A percentile compares a stretch with the other conserved stretches of the same genome.
These are phyloP conservation scores for Candida tammaniensis DNA, from an alignment of 805 yeast genomes.

Conservation along the genomic window DNA sequence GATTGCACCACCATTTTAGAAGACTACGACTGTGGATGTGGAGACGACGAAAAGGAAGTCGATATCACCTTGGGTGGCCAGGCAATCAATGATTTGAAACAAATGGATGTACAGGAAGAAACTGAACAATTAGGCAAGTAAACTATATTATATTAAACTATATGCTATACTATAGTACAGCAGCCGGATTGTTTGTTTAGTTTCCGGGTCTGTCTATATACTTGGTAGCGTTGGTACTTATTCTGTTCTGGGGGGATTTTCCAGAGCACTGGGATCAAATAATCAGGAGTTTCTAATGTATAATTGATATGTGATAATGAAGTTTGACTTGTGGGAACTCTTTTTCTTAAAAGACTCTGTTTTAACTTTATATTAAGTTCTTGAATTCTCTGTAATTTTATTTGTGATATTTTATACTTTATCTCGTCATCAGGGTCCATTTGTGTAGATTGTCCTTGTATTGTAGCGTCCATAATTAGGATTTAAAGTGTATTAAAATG, in stretches of 20 bases:
- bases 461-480: background rate
- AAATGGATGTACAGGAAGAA: slow-evolving; percentile 44
- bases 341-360: slow-evolving; percentile 49
- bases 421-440: slow-evolving; percentile 16
- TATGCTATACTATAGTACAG: slow-evolving; percentile 27
- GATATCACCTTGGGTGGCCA: slow-evolving; percentile 38
- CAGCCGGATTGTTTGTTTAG: slow-evolving; percentile 18
- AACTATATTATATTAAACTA: background rate
- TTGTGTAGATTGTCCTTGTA: background rate
- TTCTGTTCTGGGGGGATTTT: slow-evolving; percentile 29
- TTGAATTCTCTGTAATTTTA: slow-evolving; percentile 60
- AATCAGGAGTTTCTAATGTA: slow-evolving; percentile 44
- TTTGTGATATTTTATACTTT: slow-evolving; percentile 43
- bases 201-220: slow-evolving; percentile 11
- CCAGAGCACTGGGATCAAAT: slow-evolving; percentile 47
- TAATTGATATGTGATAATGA: slow-evolving; percentile 46
- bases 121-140: slow-evolving; percentile 45
- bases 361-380: slow-evolving; percentile 55
- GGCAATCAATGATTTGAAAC: slow-evolving; percentile 39
- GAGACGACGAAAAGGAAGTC: slow-evolving; percentile 59
- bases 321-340: slow-evolving; percentile 66
- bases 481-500: slow-evolving; percentile 1
- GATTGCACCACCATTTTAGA: slow-evolving; percentile 85
- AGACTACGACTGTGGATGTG: slow-evolving; percentile 97
- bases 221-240: slow-evolving; percentile 28